Conservation (phyloP, 1,139 yeast genomes). For the Yamadazyma atmosphaerica region DNA sequence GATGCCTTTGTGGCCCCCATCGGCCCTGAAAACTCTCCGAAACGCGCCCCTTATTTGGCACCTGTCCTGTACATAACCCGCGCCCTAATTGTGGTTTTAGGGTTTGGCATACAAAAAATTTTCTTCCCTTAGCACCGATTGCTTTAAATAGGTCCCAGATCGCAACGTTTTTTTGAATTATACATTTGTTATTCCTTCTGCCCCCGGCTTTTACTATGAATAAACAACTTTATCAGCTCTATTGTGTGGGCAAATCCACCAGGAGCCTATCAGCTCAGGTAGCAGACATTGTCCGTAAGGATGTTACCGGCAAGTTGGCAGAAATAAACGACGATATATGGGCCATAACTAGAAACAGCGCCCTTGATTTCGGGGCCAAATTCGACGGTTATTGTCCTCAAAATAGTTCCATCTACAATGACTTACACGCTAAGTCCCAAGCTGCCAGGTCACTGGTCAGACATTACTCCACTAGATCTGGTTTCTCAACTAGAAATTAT, state of each 20-base stretch:
- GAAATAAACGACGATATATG: neutral
- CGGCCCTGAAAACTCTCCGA: neutral
- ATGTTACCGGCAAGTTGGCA: conserved; percentile 1
- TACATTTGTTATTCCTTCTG: neutral
- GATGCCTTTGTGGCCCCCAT: neutral
- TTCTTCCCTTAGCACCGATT: conserved; percentile 2
- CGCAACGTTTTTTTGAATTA: no score
- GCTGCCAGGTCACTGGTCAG: conserved; percentile 9
- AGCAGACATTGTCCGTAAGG: conserved; percentile 4
- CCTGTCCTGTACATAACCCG: neutral
- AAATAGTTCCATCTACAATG: conserved; percentile 6
- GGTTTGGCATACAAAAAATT: neutral
- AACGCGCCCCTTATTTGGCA: neutral
- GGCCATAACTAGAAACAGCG: neutral
- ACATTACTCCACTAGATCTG: conserved; percentile 10
- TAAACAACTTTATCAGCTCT: conserved; percentile 10
- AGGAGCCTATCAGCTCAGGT: conserved; percentile 5
- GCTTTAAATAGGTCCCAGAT: neutral
- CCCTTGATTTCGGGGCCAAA: neutral
- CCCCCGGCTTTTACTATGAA: conserved; percentile 4
- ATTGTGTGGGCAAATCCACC: conserved; percentile 9
- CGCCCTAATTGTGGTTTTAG: conserved; percentile 1
- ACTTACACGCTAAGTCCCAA: conserved; percentile 9
- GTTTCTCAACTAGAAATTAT: conserved; percentile 10
- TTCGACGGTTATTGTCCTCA: neutral